phyloP scores from a whole-genome alignment of 108 stramenopile species.

The Pseudonitzschia multistriata region DNA sequence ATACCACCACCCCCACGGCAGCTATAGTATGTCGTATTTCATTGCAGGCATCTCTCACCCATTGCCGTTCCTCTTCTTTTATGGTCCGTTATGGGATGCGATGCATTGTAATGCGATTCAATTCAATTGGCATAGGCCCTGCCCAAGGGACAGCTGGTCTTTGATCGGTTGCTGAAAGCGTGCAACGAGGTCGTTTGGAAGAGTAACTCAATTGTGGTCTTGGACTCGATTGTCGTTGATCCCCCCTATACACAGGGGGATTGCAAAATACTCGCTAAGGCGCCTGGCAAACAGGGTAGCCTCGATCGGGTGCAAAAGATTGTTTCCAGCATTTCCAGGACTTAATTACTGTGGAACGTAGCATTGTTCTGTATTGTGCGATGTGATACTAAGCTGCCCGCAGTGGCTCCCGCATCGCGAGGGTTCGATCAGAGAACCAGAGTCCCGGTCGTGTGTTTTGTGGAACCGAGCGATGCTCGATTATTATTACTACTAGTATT shows the following conservation, averaged over 20 bases:
- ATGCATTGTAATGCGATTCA: neutral
- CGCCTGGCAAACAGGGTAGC: slow-evolving; percentile 43
- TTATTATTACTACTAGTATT: too few relatives aligned
- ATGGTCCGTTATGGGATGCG: neutral
- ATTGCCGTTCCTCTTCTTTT: neutral
- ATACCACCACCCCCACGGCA: too few relatives aligned
- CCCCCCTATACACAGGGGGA: slow-evolving; percentile 69
- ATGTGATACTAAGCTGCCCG: too few relatives aligned
- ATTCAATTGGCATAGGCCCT: slow-evolving; percentile 48
- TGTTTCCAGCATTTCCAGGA: slow-evolving; percentile 30
- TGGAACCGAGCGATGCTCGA: too few relatives aligned
- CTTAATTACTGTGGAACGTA: too few relatives aligned
- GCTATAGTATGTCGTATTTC: too few relatives aligned
- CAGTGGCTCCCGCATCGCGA: too few relatives aligned
- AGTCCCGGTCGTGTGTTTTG: too few relatives aligned
- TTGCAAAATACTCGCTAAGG: slow-evolving; percentile 57
- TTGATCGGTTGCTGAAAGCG: slow-evolving; percentile 81
- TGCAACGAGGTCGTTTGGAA: slow-evolving; percentile 70
- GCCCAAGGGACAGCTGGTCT: slow-evolving; percentile 71
- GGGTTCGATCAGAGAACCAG: too few relatives aligned
- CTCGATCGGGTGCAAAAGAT: slow-evolving; percentile 84
- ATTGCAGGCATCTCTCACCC: too few relatives aligned
- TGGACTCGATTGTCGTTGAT: slow-evolving; percentile 69
- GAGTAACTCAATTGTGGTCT: slow-evolving; percentile 65
- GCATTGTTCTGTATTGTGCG: too few relatives aligned